Base-by-base conservation (phyloP, 1,284 basidiomycete species). In the Abortiporus biennis region DNA sequence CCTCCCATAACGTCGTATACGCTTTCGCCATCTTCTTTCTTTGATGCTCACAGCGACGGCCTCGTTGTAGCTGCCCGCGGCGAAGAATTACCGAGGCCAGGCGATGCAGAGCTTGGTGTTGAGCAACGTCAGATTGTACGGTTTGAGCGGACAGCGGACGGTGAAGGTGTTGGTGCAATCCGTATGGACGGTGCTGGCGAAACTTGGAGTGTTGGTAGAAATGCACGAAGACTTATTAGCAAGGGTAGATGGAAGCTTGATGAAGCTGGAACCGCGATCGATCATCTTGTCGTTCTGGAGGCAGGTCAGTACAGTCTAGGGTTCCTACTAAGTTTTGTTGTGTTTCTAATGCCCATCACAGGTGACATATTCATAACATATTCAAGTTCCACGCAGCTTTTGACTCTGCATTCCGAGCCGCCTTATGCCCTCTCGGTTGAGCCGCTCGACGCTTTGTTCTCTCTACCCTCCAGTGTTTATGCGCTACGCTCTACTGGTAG, bases 141-240 rank as follows among this genome's bases (percentile, higher is more conserved):
- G 24, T 81, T 89, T 50, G 74, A 85, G 22, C 72, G 86, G 45
- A 88, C 86, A 3, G 80, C 85, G 2, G 82, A 87, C 45, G 86
- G 87, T 2, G 69, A 68, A 44, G 86, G 83, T 6, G 70, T 90
- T 32, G 85, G 76, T 11, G 73, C 81, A 9, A 62, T 84, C 29
- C 73, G 83, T 34, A 61, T 63, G 37, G 58, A 58, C 22, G 63
- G 67, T 21, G 74, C 74, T 9, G 80, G 80, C 8, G 81, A 87
- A 53, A 68, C 73, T 2, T 88, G 82, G 81, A 68, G 63, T 47
- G 66, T 79, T 37, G 60, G 62, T 12, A 65, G 69, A 20, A 53
- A 63, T 34, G 73, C 45, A 21, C 46, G 69, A n/a, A 66, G 64
- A 46, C 55, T 85, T 35, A 55, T 63, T 55, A 68, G 57, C 36